Evolutionary conservation across 208 protist genomes (phyloP), one percentile per base, ranked within the genome.

Genomic region (Plasmodiophora brassicae): DNA sequence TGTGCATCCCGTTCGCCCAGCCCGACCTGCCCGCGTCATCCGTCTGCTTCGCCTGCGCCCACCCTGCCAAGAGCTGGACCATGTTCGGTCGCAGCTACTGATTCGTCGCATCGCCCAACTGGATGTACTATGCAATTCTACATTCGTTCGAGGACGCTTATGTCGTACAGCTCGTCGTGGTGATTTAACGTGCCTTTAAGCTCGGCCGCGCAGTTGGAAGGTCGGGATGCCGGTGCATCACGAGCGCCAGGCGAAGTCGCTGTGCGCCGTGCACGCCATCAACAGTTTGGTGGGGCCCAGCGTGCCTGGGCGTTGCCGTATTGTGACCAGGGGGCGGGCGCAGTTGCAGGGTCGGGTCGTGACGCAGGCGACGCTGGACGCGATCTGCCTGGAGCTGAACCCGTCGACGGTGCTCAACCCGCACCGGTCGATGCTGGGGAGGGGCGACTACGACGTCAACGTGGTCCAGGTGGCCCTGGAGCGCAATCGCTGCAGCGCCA

Each of bases 1-100:
- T 92, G 8, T 92, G 91, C 88, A 92, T 92, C 46, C 91, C 91
- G 0, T 92, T 89, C 88, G 89, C 91, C 1, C 87, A 90, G 78
- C 90, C 90, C 39, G 43, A 60, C n/a, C 89, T 88, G 65, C 89
- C 85, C 20, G 85, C 45, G 38, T 72, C 84, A 20, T 88, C 86
- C 8, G 0, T 0, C 20, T 91, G 89, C 53, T 87, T 91, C 88
- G 60, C 85, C 41, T 89, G 84, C 0, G 88, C 88, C 84, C 86
- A 91, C 86, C 88, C 84, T 0, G 90, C 90, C 32, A 89, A 89
- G 35, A 89, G 89, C 89, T 92, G 88, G 88, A 85, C 88, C 39
- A 84, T 91, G 0, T 91, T 85, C 84, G 90, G 89, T 0, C 84
- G 90, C 25, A 89, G 71, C 32, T 92, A 92, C 43, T 92, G n/a